Conservation (phyloP, 305 asterid species). For the Ajuga reptans region DNA sequence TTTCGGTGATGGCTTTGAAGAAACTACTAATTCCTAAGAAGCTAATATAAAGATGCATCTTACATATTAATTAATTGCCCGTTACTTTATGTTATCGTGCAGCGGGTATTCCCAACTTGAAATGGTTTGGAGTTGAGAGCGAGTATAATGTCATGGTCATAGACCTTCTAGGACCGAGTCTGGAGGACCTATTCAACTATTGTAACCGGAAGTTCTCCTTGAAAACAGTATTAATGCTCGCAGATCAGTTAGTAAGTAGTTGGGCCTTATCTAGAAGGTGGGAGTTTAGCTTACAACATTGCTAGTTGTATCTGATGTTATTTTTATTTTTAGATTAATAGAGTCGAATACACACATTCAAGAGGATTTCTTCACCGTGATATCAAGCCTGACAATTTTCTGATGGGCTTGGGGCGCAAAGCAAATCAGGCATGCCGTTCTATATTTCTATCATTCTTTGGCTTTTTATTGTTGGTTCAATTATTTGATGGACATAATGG, state of each 20-base stretch:
- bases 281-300: conserved; percentile 11
- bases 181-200: conserved; percentile 57
- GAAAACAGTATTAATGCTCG: conserved; percentile 55
- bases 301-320: background rate
- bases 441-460: conserved; percentile 4
- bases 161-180: conserved; percentile 58
- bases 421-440: conserved; percentile 49
- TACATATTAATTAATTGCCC: conserved; percentile 1
- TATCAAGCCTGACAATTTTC: conserved; percentile 56
- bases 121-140: conserved; percentile 50
- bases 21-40: conserved; percentile 1
- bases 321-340: conserved; percentile 35
- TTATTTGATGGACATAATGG: background rate
- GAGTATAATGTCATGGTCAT: conserved; percentile 47
- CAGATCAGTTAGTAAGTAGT: conserved; percentile 52
- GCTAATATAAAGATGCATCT: background rate
- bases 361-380: conserved; percentile 64
- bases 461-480: background rate
- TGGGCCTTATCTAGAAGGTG: conserved; percentile 6
- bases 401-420: conserved; percentile 66
- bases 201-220: conserved; percentile 52
- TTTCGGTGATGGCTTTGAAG: conserved; percentile 12
- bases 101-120: conserved; percentile 53
- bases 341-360: conserved; percentile 52
- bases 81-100: conserved; percentile 17